Conservation (phyloP, 768 basidiomycete genomes). For the Hemileccinum impolitum region DNA sequence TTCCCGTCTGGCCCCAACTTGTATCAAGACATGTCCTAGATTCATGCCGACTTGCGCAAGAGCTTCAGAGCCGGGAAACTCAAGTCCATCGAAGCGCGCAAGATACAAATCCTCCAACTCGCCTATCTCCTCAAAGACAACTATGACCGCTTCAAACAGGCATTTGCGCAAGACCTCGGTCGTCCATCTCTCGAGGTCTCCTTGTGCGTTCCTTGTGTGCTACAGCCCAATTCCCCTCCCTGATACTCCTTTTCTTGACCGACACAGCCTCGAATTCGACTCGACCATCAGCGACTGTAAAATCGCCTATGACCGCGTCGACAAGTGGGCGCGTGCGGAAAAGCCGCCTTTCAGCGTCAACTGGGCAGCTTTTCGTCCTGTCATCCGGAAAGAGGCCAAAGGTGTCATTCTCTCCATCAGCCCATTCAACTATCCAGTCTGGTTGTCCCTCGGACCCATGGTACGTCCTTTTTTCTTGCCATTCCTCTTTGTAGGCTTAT, state of each 20-base stretch:
- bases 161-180: constrained; percentile 61
- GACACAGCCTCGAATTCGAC: constrained; percentile 57
- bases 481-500: background rate
- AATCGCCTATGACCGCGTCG: constrained; percentile 59
- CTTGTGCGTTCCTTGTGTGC: constrained; percentile 39
- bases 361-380: constrained; percentile 58
- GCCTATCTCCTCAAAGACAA: constrained; percentile 77
- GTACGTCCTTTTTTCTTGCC: constrained; percentile 32
- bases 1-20: background rate
- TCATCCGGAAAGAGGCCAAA: constrained; percentile 72
- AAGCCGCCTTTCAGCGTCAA: constrained; percentile 52
- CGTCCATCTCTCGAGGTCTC: constrained; percentile 57
- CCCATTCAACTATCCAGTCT: constrained; percentile 76
- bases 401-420: constrained; percentile 67
- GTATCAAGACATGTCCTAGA: constrained; percentile 34
- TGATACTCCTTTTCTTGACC: background rate
- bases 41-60: constrained; percentile 50
- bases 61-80: constrained; percentile 66
- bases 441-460: constrained; percentile 54
- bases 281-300: constrained; percentile 51
- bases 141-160: constrained; percentile 50
- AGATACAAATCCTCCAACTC: constrained; percentile 72
- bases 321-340: constrained; percentile 71
- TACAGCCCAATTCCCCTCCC: background rate
- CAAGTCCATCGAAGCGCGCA: constrained; percentile 63